Conservation (phyloP, 23 red algal species). For the Cyanidiococcus yangmingshanensis region DNA sequence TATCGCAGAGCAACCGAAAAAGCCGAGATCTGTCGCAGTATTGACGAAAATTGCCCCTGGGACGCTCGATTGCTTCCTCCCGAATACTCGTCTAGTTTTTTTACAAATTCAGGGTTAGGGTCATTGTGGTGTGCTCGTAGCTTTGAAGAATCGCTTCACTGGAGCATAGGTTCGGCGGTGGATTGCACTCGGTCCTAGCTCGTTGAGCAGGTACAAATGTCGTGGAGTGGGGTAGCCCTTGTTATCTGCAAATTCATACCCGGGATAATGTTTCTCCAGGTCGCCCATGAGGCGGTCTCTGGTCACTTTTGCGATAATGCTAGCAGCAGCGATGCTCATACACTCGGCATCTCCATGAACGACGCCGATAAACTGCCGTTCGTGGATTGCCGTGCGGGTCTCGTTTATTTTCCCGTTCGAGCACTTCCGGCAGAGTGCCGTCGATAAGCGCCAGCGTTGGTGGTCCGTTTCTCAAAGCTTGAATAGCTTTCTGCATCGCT, state of each 20-base stretch:
- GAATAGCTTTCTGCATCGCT: constrained; percentile 50
- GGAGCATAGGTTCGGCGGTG: constrained; percentile 53
- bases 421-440: constrained; percentile 25
- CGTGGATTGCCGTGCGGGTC: not conserved
- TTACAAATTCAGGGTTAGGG: too few relatives aligned
- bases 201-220: constrained; percentile 31
- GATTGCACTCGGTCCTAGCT: constrained; percentile 45
- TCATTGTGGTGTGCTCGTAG: too few relatives aligned
- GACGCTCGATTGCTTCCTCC: too few relatives aligned
- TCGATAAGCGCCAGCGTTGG: constrained; percentile 40
- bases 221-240: constrained; percentile 50
- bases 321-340: constrained; percentile 38
- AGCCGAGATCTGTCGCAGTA: too few relatives aligned
- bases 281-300: constrained; percentile 67
- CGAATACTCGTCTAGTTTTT: too few relatives aligned
- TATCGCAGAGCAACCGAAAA: too few relatives aligned
- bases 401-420: not conserved
- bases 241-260: constrained; percentile 64
- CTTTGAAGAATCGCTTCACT: constrained; percentile 22
- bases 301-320: constrained; percentile 58
- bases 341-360: constrained; percentile 36
- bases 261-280: constrained; percentile 41
- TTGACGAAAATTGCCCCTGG: too few relatives aligned
- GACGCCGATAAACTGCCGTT: constrained; percentile 21
- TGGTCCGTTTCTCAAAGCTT: constrained; percentile 20